Conservation (phyloP, 768 basidiomycete species). For the Austroboletus festivus region DNA sequence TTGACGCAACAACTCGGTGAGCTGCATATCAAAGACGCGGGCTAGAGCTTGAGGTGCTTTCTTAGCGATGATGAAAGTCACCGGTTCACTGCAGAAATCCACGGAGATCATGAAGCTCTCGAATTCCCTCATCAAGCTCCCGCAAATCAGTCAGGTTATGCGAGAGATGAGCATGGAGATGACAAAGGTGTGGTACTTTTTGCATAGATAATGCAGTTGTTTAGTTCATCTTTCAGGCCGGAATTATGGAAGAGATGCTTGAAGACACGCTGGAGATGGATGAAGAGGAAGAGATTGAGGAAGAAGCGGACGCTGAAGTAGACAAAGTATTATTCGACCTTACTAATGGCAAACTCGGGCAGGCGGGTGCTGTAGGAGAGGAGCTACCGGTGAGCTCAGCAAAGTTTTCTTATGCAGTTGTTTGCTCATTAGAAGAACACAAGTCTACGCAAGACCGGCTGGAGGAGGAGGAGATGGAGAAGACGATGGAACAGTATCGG, state of each 20-base stretch:
- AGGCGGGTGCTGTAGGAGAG: conserved; percentile 67
- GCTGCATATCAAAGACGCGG: conserved; percentile 24
- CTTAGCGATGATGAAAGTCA: conserved; percentile 92
- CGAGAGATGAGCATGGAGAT: conserved; percentile 99
- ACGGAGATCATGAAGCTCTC: conserved; percentile 99
- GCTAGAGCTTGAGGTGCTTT: background rate
- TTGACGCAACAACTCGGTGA: conserved; percentile 88
- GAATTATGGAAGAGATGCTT: conserved; percentile 97
- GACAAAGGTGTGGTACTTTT: conserved; percentile 74
- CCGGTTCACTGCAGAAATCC: conserved; percentile 95
- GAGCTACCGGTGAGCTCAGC: conserved; percentile 67
- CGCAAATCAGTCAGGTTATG: conserved; percentile 91
- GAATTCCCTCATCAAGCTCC: conserved; percentile 87
- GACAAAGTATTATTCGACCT: conserved; percentile 95
- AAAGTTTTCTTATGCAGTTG: background rate
- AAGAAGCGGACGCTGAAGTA: conserved; percentile 96
- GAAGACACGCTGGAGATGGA: conserved; percentile 90
- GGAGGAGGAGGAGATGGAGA: conserved; percentile 82
- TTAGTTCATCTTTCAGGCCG: conserved; percentile 58
- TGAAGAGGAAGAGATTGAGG: conserved; percentile 91
- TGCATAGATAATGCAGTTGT: background rate
- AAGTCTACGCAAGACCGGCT: conserved; percentile 58
- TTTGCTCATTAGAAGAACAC: conserved; percentile 6
- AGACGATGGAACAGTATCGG: conserved; percentile 87
- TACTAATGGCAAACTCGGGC: conserved; percentile 93